phyloP scores from a whole-genome alignment of 768 basidiomycete genomes.

The Mycena rosella region DNA sequence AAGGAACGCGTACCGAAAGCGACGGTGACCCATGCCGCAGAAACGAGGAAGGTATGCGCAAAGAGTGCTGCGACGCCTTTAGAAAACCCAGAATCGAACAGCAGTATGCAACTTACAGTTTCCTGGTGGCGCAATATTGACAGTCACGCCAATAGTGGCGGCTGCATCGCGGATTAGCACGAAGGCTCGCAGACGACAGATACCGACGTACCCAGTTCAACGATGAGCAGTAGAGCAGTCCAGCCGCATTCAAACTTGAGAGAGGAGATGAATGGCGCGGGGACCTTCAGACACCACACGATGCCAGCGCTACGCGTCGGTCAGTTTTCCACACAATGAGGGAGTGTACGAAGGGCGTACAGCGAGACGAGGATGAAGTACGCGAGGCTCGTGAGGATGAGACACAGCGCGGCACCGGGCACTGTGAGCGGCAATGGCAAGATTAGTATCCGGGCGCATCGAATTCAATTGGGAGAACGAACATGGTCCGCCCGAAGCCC shows the following conservation, averaged over 20 bases:
- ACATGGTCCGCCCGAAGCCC: constrained; percentile 16
- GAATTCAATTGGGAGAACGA: neutral
- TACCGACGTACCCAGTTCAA: constrained; percentile 18
- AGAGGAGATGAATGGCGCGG: constrained; percentile 24
- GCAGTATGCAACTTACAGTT: constrained; percentile 6
- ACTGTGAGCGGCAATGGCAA: constrained; percentile 14
- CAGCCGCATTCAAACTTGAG: constrained; percentile 32
- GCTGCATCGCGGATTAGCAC: neutral
- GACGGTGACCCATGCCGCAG: constrained; percentile 31
- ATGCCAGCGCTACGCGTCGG: constrained; percentile 14
- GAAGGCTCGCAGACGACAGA: neutral
- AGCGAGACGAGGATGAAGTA: constrained; percentile 23
- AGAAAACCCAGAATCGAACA: neutral
- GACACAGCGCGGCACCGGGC: constrained; percentile 23
- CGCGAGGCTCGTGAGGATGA: constrained; percentile 31
- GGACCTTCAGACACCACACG: constrained; percentile 28
- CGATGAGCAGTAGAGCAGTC: constrained; percentile 20
- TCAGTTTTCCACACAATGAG: neutral
- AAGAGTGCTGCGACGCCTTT: neutral
- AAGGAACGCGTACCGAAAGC: constrained; percentile 11
- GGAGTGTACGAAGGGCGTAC: neutral
- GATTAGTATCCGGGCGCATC: neutral
- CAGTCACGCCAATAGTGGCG: constrained; percentile 32
- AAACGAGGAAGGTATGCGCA: constrained; percentile 25
- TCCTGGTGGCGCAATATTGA: constrained; percentile 11